phyloP scores from a whole-genome alignment of 768 basidiomycete genomes.

The Mycena crocata region DNA sequence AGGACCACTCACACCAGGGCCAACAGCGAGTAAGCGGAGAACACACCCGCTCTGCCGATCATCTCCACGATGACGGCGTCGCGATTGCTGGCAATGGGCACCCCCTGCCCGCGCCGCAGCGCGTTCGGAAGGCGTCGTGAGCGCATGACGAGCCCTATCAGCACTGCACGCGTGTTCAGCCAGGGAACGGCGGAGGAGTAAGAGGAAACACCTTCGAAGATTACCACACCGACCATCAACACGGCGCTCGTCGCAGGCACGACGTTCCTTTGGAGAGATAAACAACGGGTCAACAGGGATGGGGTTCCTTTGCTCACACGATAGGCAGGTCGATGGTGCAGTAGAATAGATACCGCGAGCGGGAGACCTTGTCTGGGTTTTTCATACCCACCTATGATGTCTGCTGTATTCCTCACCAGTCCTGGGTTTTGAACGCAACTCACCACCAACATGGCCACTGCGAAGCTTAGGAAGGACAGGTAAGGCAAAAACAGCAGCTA shows the following conservation, averaged over 20 bases:
- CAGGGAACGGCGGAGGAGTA: background rate
- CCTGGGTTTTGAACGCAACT: too few relatives aligned
- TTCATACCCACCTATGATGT: too few relatives aligned
- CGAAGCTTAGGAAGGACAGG: conserved; percentile 2
- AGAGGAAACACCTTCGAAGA: conserved; percentile 7
- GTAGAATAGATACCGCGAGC: conserved; percentile 21
- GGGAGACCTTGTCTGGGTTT: conserved; percentile 12
- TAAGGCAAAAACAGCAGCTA: too few relatives aligned
- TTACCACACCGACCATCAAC: background rate
- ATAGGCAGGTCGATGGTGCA: conserved; percentile 14
- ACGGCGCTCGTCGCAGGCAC: conserved; percentile 3
- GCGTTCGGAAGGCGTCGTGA: too few relatives aligned
- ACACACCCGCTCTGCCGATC: conserved; percentile 6
- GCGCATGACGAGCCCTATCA: conserved; percentile 19
- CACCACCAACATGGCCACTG: conserved; percentile 3
- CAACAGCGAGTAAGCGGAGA: conserved; percentile 12
- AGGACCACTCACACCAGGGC: conserved; percentile 7
- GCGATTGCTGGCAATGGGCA: background rate
- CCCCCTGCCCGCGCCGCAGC: too few relatives aligned
- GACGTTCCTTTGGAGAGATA: background rate
- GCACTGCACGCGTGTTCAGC: background rate
- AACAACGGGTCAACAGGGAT: background rate
- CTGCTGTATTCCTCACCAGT: too few relatives aligned
- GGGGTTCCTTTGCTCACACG: background rate
- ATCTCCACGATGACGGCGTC: background rate